These are phyloP conservation scores for Thelonectria rubi DNA, from an alignment of 2,329 filamentous ascomycete genomes.

Conservation along the genomic window DNA sequence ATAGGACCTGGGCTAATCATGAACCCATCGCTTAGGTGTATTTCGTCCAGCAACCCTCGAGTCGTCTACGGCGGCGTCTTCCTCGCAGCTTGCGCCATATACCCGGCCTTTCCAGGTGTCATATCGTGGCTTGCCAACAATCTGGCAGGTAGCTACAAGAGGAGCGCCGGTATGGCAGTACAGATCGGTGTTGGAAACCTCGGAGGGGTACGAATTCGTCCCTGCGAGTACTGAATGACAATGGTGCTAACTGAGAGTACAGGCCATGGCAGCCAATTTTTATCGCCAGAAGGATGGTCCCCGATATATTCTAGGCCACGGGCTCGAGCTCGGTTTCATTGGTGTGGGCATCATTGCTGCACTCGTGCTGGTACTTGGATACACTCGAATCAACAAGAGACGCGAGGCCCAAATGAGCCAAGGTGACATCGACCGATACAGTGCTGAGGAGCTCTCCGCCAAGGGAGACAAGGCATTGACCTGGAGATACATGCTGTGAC, in stretches of 20 bases:
- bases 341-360: constrained; percentile 55
- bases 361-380: constrained; percentile 57
- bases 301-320: constrained; percentile 15
- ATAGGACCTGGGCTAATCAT: neutral
- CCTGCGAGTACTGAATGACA: neutral
- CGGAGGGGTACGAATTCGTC: constrained; percentile 4
- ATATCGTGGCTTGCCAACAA: constrained; percentile 86
- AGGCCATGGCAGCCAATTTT: constrained; percentile 23
- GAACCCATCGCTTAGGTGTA: constrained; percentile 57
- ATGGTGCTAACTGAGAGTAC: constrained; percentile 4
- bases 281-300: constrained; percentile 18
- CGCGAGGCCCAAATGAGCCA: constrained; percentile 57
- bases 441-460: constrained; percentile 61
- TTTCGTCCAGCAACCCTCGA: constrained; percentile 63
- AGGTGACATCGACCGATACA: constrained; percentile 53
- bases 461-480: constrained; percentile 69
- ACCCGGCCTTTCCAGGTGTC: constrained; percentile 80
- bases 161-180: constrained; percentile 70
- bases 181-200: constrained; percentile 55
- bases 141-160: constrained; percentile 72
- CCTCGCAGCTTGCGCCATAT: constrained; percentile 82
- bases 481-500: constrained; percentile 64
- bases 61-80: constrained; percentile 81
- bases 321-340: constrained; percentile 17
- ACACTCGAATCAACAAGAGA: constrained; percentile 67